These are phyloP conservation scores for Yarrowia osloensis DNA, from an alignment of 805 yeast species.

Conservation along the genomic window DNA sequence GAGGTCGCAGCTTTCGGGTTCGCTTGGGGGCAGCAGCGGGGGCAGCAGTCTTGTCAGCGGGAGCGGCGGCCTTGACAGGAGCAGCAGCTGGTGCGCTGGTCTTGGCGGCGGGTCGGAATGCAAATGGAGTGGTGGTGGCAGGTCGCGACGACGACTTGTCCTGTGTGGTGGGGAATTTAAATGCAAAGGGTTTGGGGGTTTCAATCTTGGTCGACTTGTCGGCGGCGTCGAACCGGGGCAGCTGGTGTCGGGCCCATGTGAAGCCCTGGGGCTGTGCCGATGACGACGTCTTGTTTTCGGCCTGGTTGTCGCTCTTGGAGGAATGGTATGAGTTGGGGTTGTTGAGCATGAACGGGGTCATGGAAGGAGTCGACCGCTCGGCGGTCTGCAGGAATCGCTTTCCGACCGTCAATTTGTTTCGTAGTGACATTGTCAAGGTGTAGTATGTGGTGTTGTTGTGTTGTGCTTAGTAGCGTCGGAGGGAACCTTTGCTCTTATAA, in stretches of 20 bases:
- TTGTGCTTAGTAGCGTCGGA: not conserved
- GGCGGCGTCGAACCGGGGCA: constrained; percentile 20
- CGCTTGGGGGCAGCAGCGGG: constrained; percentile 42
- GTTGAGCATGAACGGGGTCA: constrained; percentile 30
- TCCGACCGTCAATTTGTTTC: constrained; percentile 2
- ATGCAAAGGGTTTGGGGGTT: constrained; percentile 28
- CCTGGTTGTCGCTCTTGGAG: constrained; percentile 3
- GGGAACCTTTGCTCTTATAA: constrained; percentile 28
- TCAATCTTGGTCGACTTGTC: not conserved
- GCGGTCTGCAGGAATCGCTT: constrained; percentile 30
- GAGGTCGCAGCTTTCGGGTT: constrained; percentile 68
- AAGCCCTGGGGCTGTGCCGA: constrained; percentile 9
- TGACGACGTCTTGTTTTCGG: not conserved
- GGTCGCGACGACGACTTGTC: constrained; percentile 26
- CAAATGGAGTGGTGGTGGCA: constrained; percentile 24
- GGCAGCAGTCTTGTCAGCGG: constrained; percentile 24
- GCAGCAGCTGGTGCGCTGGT: not conserved
- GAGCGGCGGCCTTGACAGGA: constrained; percentile 1
- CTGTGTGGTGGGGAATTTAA: constrained; percentile 23
- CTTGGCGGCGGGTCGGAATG: constrained; percentile 22
- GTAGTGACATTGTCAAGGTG: constrained; percentile 7
- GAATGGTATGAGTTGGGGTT: constrained; percentile 24
- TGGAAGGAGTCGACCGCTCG: constrained; percentile 27
- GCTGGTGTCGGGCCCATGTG: constrained; percentile 26
- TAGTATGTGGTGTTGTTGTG: not conserved